Base-by-base conservation (phyloP, 768 basidiomycete species). In the Porphyrellus cyaneotinctus region DNA sequence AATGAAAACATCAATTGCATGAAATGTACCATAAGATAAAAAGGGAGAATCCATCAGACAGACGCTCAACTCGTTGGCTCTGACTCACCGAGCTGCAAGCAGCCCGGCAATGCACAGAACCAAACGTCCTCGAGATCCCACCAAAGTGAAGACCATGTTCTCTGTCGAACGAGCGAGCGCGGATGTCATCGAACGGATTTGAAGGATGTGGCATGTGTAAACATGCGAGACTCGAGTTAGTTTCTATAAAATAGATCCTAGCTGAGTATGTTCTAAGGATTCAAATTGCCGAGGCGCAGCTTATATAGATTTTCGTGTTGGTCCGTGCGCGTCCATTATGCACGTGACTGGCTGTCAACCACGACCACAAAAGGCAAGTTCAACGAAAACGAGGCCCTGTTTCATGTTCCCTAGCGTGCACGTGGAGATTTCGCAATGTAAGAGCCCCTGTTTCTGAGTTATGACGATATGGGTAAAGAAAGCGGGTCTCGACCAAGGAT, bases 241-340 rank as follows among this genome's bases (percentile, higher is more conserved):
- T 81, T 80, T 80, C 82, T 84, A 81, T 83, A 83, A 66, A 84
- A 84, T 80, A 84, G 82, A 84, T 84, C 82, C 82, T 84, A 81
- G 78, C 80, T 80, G 83, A 84, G 82, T 84, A 83, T 84, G 82
- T 82, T 84, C 83, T 84, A 59, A 74, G 64, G 80, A 74, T 67
- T 63, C 60, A 60, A 56, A 0, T 20, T 48, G 53, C 41, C 15
- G 30, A 31, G 1, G 1, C 32, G 1, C 43, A 33, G 60, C 43
- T 57, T 78, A 68, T 78, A 73, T 73, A 72, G 4, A 1, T 54
- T 62, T 53, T 38, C 2, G 7, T 0, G 15, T 6, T 74, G 77
- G 78, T 61, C 68, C 69, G 69, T 71, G 69, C 67, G 58, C 13
- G n/a, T n/a, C n/a, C n/a, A n/a, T 24, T 0, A 2, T n/a, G 31